Percentiles rank a stretch among this genome's conserved stretches.
phyloP scores from a whole-genome alignment of 2,329 filamentous ascomycete species.

The Metarhizium guizhouense region DNA sequence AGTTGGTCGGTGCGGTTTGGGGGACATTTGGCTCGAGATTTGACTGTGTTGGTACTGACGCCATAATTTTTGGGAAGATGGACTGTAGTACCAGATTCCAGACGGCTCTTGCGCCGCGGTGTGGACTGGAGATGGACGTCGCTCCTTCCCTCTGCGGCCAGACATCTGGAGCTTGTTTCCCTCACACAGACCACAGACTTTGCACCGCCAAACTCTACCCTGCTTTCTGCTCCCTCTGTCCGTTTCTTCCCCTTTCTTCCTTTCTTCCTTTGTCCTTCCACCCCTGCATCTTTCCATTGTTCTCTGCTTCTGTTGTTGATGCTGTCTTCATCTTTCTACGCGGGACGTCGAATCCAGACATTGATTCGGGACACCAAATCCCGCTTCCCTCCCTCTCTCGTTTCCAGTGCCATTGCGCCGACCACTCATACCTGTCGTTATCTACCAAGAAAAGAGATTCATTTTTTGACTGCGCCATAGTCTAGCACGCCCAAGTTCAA shows the following conservation, averaged over 20 bases:
- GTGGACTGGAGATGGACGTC: neutral
- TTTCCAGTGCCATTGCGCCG: too few relatives aligned
- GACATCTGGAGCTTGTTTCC: neutral
- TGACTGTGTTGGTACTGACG: too few relatives aligned
- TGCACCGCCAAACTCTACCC: neutral
- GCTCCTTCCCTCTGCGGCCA: neutral
- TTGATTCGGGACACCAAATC: neutral
- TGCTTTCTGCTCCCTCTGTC: neutral
- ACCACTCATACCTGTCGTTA: too few relatives aligned
- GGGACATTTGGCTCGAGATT: too few relatives aligned
- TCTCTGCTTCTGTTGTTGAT: neutral
- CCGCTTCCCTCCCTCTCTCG: neutral
- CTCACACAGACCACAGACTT: neutral
- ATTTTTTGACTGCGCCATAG: too few relatives aligned
- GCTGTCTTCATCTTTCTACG: neutral
- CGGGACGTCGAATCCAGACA: conserved; percentile 1
- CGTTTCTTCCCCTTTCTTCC: neutral
- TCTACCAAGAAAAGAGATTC: too few relatives aligned
- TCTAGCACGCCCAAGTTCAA: too few relatives aligned
- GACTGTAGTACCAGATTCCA: too few relatives aligned
- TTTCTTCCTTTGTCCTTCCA: neutral
- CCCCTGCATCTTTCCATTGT: neutral
- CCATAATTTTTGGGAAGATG: too few relatives aligned
- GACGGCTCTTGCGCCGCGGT: too few relatives aligned
- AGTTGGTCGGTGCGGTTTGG: too few relatives aligned